Conservation (phyloP, 2,329 filamentous ascomycete genomes). For the Diaporthe australafricana region DNA sequence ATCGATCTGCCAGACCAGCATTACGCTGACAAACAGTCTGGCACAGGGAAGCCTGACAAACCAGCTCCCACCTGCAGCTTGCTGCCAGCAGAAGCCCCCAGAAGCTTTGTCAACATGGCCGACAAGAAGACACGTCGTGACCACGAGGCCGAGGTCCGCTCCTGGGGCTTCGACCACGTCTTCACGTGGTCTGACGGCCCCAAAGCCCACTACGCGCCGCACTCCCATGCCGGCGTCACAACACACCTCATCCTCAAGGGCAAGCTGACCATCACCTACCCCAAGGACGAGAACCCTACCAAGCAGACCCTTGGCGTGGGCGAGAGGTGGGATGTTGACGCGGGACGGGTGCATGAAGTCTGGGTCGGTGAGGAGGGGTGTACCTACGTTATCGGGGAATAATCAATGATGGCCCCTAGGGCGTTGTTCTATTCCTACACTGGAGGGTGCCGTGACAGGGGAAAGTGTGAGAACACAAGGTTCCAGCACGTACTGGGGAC, state of each 20-base stretch:
- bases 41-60: neutral
- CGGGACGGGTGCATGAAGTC: constrained; percentile 73
- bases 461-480: neutral
- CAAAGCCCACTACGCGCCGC: constrained; percentile 76
- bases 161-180: constrained; percentile 77
- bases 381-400: constrained; percentile 75
- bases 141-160: constrained; percentile 70
- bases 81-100: neutral
- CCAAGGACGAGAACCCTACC: constrained; percentile 63
- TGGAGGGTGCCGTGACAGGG: neutral
- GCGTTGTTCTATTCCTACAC: neutral
- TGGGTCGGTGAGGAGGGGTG: constrained; percentile 76
- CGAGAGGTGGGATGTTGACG: constrained; percentile 74
- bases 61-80: neutral
- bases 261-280: constrained; percentile 75
- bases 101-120: neutral
- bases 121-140: constrained; percentile 54
- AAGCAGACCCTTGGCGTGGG: constrained; percentile 72
- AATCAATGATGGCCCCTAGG: neutral
- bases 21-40: neutral
- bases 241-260: constrained; percentile 77
- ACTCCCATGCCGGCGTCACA: constrained; percentile 72
- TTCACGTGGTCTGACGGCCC: constrained; percentile 79
- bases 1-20: neutral
- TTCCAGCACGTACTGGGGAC: no score